Evolutionary conservation across 768 basidiomycete species (phyloP), one percentile per base, ranked within the genome.

Genomic region (Leccinum boreale): DNA sequence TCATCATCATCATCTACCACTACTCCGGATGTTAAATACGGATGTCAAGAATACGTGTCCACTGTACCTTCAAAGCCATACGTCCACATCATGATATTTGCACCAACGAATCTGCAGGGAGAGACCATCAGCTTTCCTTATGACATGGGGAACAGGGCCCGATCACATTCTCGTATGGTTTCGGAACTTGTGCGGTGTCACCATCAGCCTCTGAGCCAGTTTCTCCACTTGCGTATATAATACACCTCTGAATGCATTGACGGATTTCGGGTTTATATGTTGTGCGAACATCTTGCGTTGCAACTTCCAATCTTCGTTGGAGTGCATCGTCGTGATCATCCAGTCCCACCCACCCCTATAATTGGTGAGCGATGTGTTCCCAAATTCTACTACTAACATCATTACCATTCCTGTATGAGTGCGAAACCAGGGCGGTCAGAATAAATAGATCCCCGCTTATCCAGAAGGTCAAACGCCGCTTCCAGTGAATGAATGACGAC

Each of bases 311-410:
- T 49, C 39, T 21, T 44, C 50, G 3, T 23, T 19, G 19, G 42
- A 9, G 23, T 31, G 55, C 55, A 51, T 26, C 9, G 55, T 51
- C 39, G 55, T 56, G 42, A 45, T 31, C 55, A 56, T 56, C 55
- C 55, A 56, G 17, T 56, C 55, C 55, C 55, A 56, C 5, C 55
- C 55, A 26, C 55, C 55, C 55, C 55, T 56, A 36, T 26, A 33
- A 28, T 26, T 23, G 11, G 29, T 56, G 39, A 56, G 55, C 15
- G 28, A 7, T 23, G 6, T 15, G 5, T 15, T 35, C 51, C 10
- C 21, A 39, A 29, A 12, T 24, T 39, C n/a, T n/a, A n/a, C 17
- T n/a, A 4, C 3, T 7, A 19, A 17, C n/a, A 11, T 15, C 9
- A 5, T n/a, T 42, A 56, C 55, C 55, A 56, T 51, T 50, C 50